Conservation (phyloP, 2,329 filamentous ascomycete species). For the Eutypella sp. region DNA sequence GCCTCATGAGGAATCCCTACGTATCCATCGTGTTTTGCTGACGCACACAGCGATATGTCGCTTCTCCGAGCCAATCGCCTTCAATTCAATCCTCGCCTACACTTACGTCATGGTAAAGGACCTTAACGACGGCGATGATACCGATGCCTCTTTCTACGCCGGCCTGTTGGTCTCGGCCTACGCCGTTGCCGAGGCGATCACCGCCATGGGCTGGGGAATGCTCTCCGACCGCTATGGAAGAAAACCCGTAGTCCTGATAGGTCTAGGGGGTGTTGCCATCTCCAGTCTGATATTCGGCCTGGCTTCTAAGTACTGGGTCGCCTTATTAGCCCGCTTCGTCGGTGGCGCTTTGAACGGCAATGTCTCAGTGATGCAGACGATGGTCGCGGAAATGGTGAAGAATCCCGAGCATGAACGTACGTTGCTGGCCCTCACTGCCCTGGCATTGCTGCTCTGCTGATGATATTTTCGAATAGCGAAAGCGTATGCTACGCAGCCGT, state of each 20-base stretch:
- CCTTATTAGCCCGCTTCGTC: slow-evolving; percentile 35
- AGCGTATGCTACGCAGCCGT: slow-evolving; percentile 32
- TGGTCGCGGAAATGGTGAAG: slow-evolving; percentile 39
- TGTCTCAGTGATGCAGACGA: slow-evolving; percentile 36
- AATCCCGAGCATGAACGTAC: slow-evolving; percentile 36
- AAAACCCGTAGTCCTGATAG: slow-evolving; percentile 31
- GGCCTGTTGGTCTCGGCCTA: slow-evolving; percentile 43
- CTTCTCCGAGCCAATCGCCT: slow-evolving; percentile 40
- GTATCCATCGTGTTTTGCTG: neutral
- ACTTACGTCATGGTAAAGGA: slow-evolving; percentile 37
- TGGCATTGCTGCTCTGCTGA: neutral
- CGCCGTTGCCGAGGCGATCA: slow-evolving; percentile 37
- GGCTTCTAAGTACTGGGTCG: slow-evolving; percentile 37
- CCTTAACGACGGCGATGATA: slow-evolving; percentile 31
- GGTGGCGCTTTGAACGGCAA: slow-evolving; percentile 36
- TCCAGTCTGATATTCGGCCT: slow-evolving; percentile 38
- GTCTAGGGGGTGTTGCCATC: slow-evolving; percentile 31
- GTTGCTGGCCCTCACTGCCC: slow-evolving; percentile 1
- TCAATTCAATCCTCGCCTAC: slow-evolving; percentile 41
- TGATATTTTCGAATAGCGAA: slow-evolving; percentile 14
- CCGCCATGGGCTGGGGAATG: slow-evolving; percentile 37
- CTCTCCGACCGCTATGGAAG: slow-evolving; percentile 36
- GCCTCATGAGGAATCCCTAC: neutral
- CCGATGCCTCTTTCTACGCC: slow-evolving; percentile 41
- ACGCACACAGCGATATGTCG: slow-evolving; percentile 35